Percentiles rank a stretch among this genome's conserved stretches.
Evolutionary conservation across 2,329 filamentous ascomycete genomes (phyloP).

Genomic region (Diaporthe sp.): DNA sequence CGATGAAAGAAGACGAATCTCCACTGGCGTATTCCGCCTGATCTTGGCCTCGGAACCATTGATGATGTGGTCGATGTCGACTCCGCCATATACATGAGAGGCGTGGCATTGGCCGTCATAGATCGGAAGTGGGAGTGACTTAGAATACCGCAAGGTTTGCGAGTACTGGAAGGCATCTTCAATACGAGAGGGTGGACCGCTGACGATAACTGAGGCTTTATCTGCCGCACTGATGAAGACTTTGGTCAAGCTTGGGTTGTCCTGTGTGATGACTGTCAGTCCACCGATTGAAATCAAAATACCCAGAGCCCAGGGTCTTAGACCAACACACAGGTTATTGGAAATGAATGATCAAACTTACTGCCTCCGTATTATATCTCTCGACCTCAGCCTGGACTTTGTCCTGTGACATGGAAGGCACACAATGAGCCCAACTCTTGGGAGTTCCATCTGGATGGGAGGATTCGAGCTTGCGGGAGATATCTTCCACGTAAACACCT

Average conservation of each 20-base stretch:
- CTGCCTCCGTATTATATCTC: not conserved
- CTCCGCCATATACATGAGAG: not conserved
- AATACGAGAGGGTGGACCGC: not conserved
- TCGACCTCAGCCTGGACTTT: not conserved
- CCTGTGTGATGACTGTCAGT: not conserved
- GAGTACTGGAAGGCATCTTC: not conserved
- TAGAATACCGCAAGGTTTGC: not conserved
- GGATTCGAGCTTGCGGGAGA: not conserved
- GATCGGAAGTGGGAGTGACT: not conserved
- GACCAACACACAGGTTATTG: not conserved
- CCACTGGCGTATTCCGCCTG: not conserved
- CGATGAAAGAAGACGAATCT: not conserved
- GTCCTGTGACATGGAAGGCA: not conserved
- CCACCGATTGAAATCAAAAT: not conserved
- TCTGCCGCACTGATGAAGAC: not conserved
- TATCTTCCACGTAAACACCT: not conserved
- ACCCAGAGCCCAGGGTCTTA: not conserved
- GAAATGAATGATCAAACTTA: not conserved
- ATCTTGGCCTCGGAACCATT: not conserved
- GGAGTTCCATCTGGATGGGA: not conserved
- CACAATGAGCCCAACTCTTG: not conserved
- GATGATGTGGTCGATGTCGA: not conserved
- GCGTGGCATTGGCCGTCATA: not conserved
- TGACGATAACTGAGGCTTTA: not conserved
- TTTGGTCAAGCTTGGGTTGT: not conserved